Evolutionary conservation across 208 protist genomes (phyloP).

Genomic region (Trichomonas gallinae): DNA sequence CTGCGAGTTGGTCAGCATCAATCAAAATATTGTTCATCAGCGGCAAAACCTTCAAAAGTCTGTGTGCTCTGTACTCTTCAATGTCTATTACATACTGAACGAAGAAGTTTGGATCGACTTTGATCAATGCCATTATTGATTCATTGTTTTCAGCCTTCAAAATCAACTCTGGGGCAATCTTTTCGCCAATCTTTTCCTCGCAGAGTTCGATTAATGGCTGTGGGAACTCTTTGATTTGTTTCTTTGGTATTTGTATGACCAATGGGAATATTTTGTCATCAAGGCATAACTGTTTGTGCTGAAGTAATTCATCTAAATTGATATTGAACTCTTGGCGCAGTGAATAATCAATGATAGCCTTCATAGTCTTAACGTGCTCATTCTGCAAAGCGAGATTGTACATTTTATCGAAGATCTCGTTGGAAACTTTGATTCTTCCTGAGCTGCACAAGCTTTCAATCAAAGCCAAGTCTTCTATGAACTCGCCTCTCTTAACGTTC

Average conservation of each 20-base stretch:
- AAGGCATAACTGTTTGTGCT: not conserved
- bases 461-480: not conserved
- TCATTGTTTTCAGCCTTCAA: not conserved
- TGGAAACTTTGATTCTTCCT: not conserved
- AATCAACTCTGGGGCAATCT: not conserved
- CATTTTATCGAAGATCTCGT: not conserved
- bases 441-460: not conserved
- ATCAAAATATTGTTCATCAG: not conserved
- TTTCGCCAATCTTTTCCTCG: not conserved
- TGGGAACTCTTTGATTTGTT: not conserved
- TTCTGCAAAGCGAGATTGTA: not conserved
- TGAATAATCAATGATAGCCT: not conserved
- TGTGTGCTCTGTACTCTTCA: not conserved
- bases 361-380: not conserved
- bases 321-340: not conserved
- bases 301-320: not conserved
- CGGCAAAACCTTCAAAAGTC: not conserved
- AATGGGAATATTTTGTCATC: not conserved
- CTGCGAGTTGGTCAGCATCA: not conserved
- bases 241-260: not conserved
- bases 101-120: not conserved
- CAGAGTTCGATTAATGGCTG: not conserved
- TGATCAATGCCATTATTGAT: not conserved
- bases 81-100: not conserved
- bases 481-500: not conserved